Evolutionary conservation across 2,329 filamentous ascomycete genomes (phyloP), one percentile per base, ranked within the genome.

Genomic region (Fusarium nygamai): DNA sequence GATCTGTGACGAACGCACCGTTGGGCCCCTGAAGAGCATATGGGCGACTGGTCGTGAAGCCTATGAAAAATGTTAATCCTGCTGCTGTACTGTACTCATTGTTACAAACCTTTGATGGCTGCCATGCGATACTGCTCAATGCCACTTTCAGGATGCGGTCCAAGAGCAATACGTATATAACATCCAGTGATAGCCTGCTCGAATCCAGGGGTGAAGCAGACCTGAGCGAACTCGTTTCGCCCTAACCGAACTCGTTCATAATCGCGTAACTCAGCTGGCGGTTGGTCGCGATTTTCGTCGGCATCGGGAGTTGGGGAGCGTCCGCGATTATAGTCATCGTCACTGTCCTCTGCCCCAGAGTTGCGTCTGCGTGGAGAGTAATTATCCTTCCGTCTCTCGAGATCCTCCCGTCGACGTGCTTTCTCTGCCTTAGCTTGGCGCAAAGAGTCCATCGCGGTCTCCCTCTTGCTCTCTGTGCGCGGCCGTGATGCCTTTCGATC

Each of bases 181-280:
- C 95, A 97, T 59, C 94, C 94, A 22, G 87, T 90, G 78, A 98
- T 93, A 36, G 93, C 89, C 14, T 93, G 86, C 64, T 97, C 93
- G 76, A 99, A 98, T 8, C 92, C 92, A 17, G 96, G 96, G 76
- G 95, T 96, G 85, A 97, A 98, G 87, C 95, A 98, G 63, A 98
- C 93, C 79, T 96, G 91, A 12, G 93, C 92, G 81, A 99, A 98
- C 79, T 95, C 93, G 75, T 90, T 93, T 71, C 96, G 91, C 57
- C 95, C 94, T 67, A 99, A 89, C 65, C 94, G 91, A 61, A 96
- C 90, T 58, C 94, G 91, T 80, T 98, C 93, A 74, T 96, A 91
- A 81, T 98, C 94, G n/a, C 88, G 88, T 27, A 98, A 86, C 41
- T 93, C 91, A 5, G 93, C 91, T 33, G 91, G 92, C 20, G 90